These are phyloP conservation scores for Haplosporangium gracile DNA, from an alignment of 192 early-diverging fungal genomes.

Conservation along the genomic window DNA sequence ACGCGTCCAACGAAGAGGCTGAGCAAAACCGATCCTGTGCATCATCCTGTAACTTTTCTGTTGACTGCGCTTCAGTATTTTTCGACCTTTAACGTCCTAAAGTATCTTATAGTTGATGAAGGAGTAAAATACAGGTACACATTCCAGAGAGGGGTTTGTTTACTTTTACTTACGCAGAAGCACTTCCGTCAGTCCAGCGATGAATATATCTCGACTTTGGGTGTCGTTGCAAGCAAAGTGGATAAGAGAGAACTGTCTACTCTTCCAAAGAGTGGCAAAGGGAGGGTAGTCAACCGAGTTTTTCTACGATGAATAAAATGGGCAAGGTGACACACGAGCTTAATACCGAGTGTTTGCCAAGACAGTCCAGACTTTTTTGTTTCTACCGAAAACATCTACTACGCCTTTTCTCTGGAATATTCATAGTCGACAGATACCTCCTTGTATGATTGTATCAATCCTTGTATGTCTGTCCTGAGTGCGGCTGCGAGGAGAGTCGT, in stretches of 20 bases:
- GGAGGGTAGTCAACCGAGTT: constrained; percentile 4
- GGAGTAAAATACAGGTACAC: background rate
- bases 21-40: background rate
- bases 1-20: background rate
- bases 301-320: constrained; percentile 10
- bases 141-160: background rate
- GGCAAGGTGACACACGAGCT: background rate
- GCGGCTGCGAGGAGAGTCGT: background rate
- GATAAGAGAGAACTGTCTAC: constrained; percentile 7
- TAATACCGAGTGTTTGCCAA: constrained; percentile 1
- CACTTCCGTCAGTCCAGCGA: background rate
- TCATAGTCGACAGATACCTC: background rate
- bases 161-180: constrained; percentile 15
- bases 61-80: background rate
- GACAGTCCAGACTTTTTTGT: background rate
- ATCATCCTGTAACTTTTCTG: background rate
- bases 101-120: background rate
- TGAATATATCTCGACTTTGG: background rate
- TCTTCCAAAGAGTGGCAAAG: constrained; percentile 22
- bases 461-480: background rate
- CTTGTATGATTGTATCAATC: background rate
- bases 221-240: constrained; percentile 18
- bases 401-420: background rate
- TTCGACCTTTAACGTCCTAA: background rate
- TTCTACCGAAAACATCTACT: background rate